Conservation (phyloP, 176 grass and related monocot genomes). For the Hordeum vulgare region MorexV3_pseudomolecules_assembly NC_058522.1:14627697-14628196, state of each 20-base stretch:
- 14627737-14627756: background rate
- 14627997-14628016: background rate
- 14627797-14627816: background rate
- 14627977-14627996: background rate
- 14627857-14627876: background rate
- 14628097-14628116: slow-evolving; percentile 15
- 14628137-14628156: slow-evolving; percentile 27
- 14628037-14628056: background rate
- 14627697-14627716: background rate
- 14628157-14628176: background rate
- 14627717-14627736: background rate
- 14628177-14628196: slow-evolving; percentile 21
- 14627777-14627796: background rate
- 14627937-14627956: background rate
- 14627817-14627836: background rate
- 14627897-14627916: background rate
- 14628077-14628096: slow-evolving; percentile 6
- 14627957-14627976: background rate
- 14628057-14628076: background rate
- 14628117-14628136: slow-evolving; percentile 3
- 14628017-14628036: background rate
- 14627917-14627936: slow-evolving; percentile 7
- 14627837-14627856: background rate
- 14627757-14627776: background rate
- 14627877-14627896: background rate